Base-by-base conservation (phyloP, 2,329 filamentous ascomycete species). In the Stagonosporopsis cucurbitacearum region DNA sequence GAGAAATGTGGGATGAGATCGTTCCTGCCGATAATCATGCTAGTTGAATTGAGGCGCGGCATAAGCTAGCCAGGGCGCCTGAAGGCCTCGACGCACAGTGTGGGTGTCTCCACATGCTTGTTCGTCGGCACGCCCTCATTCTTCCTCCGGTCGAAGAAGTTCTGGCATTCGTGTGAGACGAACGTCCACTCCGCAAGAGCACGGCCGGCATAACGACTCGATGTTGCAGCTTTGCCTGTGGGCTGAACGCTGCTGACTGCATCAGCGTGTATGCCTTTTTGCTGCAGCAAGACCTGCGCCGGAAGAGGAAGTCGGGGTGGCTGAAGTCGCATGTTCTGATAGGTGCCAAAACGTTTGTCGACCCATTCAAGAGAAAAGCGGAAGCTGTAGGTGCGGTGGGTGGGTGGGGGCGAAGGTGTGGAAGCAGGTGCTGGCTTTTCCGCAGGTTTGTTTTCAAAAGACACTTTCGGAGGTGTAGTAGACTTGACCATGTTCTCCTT, bases 131-230 rank as follows among this genome's bases (percentile, higher is more conserved):
- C 84, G 40, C 90, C 90, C 70, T 95, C 91, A 42, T 86, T 86
- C 47, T 87, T 86, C 50, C 91, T 83, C 41, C 90, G 82, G 55
- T 94, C 90, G 28, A 92, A 86, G 74, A 94, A 95, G 68, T 86
- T 90, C 75, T 93, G 91, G 78, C 87, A 91, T 72, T 95, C 91
- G 52, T 85, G 84, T 15, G 92, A 86, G 19, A 94, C 84, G 17
- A 90, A 78, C 19, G 82, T 81, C 91, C 91, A 95, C 73, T 95
- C 91, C 0, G 90, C 90, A 40, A 95, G 80, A 0, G 91, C 88
- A 19, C 89, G 82, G 1, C 91, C 91, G 3, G 84, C 80, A 71
- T 94, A 88, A 55, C 81, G 82, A 58, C 83, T 84, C 5, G 73
- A 74, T 3, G 67, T 74, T 17, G 59, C 65, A 13, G 76, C 74